phyloP scores from a whole-genome alignment of 257 asterid genomes.

The Fraxinus quadrangulata region DNA sequence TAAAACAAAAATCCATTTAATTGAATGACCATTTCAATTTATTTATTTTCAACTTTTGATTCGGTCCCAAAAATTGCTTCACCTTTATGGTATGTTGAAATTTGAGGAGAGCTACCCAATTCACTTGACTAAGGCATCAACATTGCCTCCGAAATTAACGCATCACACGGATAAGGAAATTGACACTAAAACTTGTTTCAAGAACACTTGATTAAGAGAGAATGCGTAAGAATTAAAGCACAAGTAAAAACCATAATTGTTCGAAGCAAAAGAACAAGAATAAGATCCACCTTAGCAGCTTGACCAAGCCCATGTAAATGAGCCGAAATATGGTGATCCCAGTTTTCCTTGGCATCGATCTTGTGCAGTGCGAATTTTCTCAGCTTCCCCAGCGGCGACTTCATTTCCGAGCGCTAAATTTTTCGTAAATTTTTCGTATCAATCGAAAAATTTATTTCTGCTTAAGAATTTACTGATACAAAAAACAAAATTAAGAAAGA shows the following conservation, averaged over 20 bases:
- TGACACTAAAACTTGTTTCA: constrained; percentile 9
- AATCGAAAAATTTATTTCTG: not conserved
- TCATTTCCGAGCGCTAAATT: constrained; percentile 34
- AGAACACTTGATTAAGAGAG: constrained; percentile 10
- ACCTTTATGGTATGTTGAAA: constrained; percentile 8
- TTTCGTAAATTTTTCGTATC: not conserved
- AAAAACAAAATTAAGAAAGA: not conserved
- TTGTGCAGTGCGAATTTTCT: constrained; percentile 43
- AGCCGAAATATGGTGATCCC: constrained; percentile 48
- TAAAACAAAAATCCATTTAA: not conserved
- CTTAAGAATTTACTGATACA: not conserved
- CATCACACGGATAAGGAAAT: constrained; percentile 20
- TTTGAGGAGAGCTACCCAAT: constrained; percentile 9
- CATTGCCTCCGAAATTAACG: constrained; percentile 31
- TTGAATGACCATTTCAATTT: not conserved
- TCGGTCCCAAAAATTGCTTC: constrained; percentile 17
- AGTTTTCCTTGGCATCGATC: constrained; percentile 48
- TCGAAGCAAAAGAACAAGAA: constrained; percentile 1
- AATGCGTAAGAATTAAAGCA: constrained; percentile 21
- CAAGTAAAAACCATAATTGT: constrained; percentile 16
- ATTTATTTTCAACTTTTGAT: not conserved
- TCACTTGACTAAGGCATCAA: constrained; percentile 22
- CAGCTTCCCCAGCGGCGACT: constrained; percentile 52
- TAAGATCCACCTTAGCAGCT: constrained; percentile 57
- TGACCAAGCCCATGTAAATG: constrained; percentile 50